Evolutionary conservation across 2,329 filamentous ascomycete species (phyloP).

Genomic region (Orbilia quercus): DNA sequence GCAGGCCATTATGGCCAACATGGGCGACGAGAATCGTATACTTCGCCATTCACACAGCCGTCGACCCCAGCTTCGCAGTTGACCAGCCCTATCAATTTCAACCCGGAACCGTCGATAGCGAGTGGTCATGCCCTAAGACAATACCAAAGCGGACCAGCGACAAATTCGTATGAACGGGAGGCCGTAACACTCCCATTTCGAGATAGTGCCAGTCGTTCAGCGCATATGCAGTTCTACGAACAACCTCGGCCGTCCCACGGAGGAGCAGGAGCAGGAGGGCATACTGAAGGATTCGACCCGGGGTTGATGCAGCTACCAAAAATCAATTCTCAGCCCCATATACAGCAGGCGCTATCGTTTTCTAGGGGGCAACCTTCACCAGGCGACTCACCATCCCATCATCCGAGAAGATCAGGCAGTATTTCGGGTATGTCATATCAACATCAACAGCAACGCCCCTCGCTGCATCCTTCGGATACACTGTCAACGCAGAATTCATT

Average conservation of each 20-base stretch:
- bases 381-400: constrained; percentile 49
- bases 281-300: constrained; percentile 32
- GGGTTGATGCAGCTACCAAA: constrained; percentile 49
- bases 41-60: constrained; percentile 49
- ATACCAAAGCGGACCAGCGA: constrained; percentile 19
- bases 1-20: constrained; percentile 40
- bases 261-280: too few species aligned
- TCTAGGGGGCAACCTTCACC: constrained; percentile 59
- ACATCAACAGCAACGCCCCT: constrained; percentile 46
- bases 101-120: constrained; percentile 30
- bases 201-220: constrained; percentile 40
- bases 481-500: constrained; percentile 58
- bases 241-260: constrained; percentile 23
- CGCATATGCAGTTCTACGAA: constrained; percentile 38
- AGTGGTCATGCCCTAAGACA: constrained; percentile 42
- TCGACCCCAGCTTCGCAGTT: constrained; percentile 53
- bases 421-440: constrained; percentile 54
- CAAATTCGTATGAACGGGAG: constrained; percentile 26
- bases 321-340: constrained; percentile 57
- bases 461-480: constrained; percentile 48
- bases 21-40: constrained; percentile 44
- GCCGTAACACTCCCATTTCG: constrained; percentile 34
- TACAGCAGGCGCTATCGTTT: constrained; percentile 59
- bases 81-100: constrained; percentile 41
- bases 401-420: constrained; percentile 48